Base-by-base conservation (phyloP, 495 filamentous ascomycete species). In the Hyaloscypha finlandica region DNA sequence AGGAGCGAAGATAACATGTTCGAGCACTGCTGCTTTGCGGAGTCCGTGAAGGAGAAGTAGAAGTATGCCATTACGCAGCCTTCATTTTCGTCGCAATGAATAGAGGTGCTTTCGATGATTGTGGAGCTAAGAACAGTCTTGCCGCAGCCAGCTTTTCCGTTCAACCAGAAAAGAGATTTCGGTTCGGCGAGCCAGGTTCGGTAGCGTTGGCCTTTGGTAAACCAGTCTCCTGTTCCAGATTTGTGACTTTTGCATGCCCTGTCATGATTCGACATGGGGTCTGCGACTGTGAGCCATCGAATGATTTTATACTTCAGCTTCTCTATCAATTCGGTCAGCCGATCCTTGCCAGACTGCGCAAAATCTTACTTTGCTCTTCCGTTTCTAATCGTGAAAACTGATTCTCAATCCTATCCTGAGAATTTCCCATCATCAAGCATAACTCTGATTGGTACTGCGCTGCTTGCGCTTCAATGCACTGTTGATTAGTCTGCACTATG, bases 91-190 rank as follows among this genome's bases (percentile, higher is more conserved):
- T 30, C 37, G 22, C 60, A 63, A 33, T 63, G 29, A 19, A 20
- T 11, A 11, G 29, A 4, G n/a, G 75, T 37, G 48, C 75, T 51
- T 31, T 75, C 65, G 19, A 80, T 68, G 9, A 75, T 65, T 3
- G 67, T 75, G 5, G 77, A 70, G 39, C 68, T 66, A 33, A 78
- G 73, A 29, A 78, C 67, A 2, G 76, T 76, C 57, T 80, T 80
- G n/a, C 77, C 77, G 51, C 72, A 74, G 16, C 77, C 77, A 55
- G 77, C 69, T 37, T 73, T 76, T 16, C 77, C 77, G 65, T 78
- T 61, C 22, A 80, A 58, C 75, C 77, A 80, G 4, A 78, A 61
- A 45, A 66, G 77, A 3, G 53, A 56, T 4, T 56, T 56, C 6
- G 53, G 53, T 30, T 56, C 25, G 1, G 53, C 53, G 16, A 56